A percentile compares a stretch with the other conserved stretches of the same genome.
Conservation (phyloP, 768 basidiomycete species). For the Botryobasidium botryosum region DNA sequence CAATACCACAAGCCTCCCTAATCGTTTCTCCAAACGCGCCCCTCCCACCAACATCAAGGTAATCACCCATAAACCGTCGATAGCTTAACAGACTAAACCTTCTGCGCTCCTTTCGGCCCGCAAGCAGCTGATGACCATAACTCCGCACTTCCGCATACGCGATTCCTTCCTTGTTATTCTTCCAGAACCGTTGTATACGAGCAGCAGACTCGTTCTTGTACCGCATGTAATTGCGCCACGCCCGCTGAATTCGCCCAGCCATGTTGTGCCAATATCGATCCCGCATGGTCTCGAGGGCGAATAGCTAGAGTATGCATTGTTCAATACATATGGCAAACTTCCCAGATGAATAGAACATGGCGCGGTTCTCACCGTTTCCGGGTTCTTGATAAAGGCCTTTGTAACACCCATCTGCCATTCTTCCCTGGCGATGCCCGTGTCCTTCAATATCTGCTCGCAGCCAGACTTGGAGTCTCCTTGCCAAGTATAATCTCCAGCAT, state of each 20-base stretch:
- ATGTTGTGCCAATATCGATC: slow-evolving; percentile 99
- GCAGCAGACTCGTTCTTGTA: slow-evolving; percentile 90
- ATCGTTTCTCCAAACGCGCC: slow-evolving; percentile 58
- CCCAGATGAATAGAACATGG: slow-evolving; percentile 3
- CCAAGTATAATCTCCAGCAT: slow-evolving; percentile 98
- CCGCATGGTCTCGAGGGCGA: slow-evolving; percentile 96
- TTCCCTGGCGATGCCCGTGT: slow-evolving; percentile 88
- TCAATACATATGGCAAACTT: neutral
- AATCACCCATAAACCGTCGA: slow-evolving; percentile 91
- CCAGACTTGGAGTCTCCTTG: slow-evolving; percentile 76
- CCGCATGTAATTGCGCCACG: slow-evolving; percentile 88
- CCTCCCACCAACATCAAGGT: slow-evolving; percentile 76
- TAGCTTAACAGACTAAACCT: slow-evolving; percentile 88
- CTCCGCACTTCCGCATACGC: slow-evolving; percentile 84
- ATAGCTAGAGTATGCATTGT: slow-evolving; percentile 38
- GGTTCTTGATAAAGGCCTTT: slow-evolving; percentile 98
- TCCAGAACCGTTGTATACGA: slow-evolving; percentile 97
- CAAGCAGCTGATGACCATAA: slow-evolving; percentile 85
- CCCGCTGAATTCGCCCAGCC: slow-evolving; percentile 91
- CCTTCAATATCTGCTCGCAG: slow-evolving; percentile 81
- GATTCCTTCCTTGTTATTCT: slow-evolving; percentile 88
- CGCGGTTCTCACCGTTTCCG: slow-evolving; percentile 88
- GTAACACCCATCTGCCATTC: slow-evolving; percentile 99
- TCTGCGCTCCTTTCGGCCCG: slow-evolving; percentile 80
- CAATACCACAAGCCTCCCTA: slow-evolving; percentile 50